Evolutionary conservation across 1,139 yeast genomes (phyloP).

Genomic region (Pichia inconspicua): DNA sequence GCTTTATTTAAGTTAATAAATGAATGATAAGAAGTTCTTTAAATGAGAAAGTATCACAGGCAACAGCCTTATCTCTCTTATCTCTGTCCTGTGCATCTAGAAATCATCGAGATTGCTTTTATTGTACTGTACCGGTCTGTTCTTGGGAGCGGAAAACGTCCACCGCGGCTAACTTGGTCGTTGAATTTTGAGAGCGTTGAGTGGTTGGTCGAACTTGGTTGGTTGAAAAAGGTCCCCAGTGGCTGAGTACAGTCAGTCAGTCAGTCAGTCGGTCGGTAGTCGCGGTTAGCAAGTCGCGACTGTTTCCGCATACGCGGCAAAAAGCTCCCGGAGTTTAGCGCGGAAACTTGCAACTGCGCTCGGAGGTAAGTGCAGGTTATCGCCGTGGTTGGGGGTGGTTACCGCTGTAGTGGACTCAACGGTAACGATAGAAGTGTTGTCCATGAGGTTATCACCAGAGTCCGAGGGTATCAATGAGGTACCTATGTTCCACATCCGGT

Average conservation of each 20-base stretch:
- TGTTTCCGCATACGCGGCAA: neutral
- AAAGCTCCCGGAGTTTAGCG: neutral
- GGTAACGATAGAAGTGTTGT: constrained; percentile 22
- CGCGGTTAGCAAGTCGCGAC: neutral
- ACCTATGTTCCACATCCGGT: constrained; percentile 19
- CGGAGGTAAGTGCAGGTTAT: neutral
- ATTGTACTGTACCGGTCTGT: no score
- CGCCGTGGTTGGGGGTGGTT: neutral
- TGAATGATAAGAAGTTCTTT: neutral
- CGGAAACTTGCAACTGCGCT: neutral
- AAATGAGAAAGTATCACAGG: neutral
- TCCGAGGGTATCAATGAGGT: constrained; percentile 13
- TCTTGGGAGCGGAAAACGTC: neutral
- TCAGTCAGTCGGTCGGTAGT: neutral
- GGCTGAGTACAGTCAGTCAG: no score
- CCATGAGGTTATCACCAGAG: constrained; percentile 29
- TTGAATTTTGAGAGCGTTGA: no score
- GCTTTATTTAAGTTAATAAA: neutral
- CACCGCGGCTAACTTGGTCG: neutral
- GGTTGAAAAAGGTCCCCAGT: no score
- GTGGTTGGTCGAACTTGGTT: neutral
- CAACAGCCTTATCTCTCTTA: neutral
- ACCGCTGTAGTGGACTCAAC: neutral
- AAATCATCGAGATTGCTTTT: no score
- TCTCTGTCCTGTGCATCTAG: neutral